Percentiles rank a stretch among this genome's conserved stretches.
These are phyloP conservation scores for Tetrapisispora iriomotensis DNA, from an alignment of 805 yeast species.

Conservation along the genomic window DNA sequence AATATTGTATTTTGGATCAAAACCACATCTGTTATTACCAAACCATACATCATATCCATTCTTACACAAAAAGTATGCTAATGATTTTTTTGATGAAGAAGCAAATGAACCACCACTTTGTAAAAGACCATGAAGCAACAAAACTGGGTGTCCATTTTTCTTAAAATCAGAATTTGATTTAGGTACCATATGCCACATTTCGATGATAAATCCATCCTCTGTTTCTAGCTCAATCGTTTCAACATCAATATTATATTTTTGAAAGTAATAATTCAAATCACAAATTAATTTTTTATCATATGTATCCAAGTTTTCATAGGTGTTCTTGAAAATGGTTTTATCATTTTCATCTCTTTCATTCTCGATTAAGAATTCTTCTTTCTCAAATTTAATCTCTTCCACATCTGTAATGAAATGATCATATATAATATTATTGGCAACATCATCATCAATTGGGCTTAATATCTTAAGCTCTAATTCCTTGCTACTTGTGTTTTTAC, in stretches of 20 bases:
- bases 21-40: constrained; percentile 86
- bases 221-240: constrained; percentile 55
- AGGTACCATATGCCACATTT: constrained; percentile 40
- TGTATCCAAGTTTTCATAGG: constrained; percentile 7
- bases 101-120: constrained; percentile 82
- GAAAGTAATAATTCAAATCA: constrained; percentile 60
- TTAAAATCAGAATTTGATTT: constrained; percentile 11
- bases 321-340: background rate
- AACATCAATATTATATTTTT: constrained; percentile 48
- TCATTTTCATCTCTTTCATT: background rate
- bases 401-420: constrained; percentile 21
- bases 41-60: constrained; percentile 81
- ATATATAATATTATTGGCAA: constrained; percentile 22
- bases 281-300: constrained; percentile 33
- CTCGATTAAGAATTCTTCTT: background rate
- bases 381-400: background rate
- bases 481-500: background rate
- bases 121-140: constrained; percentile 76
- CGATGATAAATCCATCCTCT: constrained; percentile 67
- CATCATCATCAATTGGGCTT: constrained; percentile 17
- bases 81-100: constrained; percentile 65
- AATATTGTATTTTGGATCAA: constrained; percentile 54
- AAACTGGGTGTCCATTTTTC: constrained; percentile 45
- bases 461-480: background rate
- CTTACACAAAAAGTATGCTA: constrained; percentile 48